A percentile compares a stretch with the other conserved stretches of the same genome.
phyloP scores from a whole-genome alignment of 2,329 filamentous ascomycete species.

The Aspergillus floridensis region DNA sequence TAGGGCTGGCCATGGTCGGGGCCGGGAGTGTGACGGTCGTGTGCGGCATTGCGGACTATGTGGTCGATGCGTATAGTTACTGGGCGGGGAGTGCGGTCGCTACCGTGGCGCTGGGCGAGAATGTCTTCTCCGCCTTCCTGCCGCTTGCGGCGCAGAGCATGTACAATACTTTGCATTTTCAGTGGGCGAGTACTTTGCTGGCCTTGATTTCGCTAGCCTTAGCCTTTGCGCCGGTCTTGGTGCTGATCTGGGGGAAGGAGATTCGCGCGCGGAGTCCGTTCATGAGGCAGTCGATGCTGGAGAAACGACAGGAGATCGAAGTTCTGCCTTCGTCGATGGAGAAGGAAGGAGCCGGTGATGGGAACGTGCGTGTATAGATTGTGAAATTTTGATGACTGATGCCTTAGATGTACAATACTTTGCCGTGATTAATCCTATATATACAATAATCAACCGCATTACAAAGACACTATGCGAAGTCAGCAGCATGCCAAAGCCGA shows the following conservation, averaged over 20 bases:
- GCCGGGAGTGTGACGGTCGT: slow-evolving; percentile 44
- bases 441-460: background rate
- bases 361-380: background rate
- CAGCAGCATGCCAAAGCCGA: no score
- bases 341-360: background rate
- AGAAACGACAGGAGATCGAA: background rate
- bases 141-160: slow-evolving; percentile 41
- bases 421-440: background rate
- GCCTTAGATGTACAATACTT: background rate
- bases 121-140: slow-evolving; percentile 43
- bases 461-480: no score
- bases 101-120: slow-evolving; percentile 46
- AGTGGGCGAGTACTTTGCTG: slow-evolving; percentile 42
- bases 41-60: slow-evolving; percentile 49
- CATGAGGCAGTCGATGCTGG: slow-evolving; percentile 8
- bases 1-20: slow-evolving; percentile 39
- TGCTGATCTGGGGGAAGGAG: slow-evolving; percentile 9
- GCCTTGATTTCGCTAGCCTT: slow-evolving; percentile 39
- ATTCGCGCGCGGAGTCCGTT: slow-evolving; percentile 3
- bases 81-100: slow-evolving; percentile 50
- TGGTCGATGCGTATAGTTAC: slow-evolving; percentile 51
- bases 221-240: slow-evolving; percentile 31
- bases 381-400: background rate
- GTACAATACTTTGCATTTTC: slow-evolving; percentile 36
- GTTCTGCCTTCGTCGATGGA: background rate